Conservation (phyloP, 192 early-diverging fungal genomes). For the Linnemannia exigua region DNA sequence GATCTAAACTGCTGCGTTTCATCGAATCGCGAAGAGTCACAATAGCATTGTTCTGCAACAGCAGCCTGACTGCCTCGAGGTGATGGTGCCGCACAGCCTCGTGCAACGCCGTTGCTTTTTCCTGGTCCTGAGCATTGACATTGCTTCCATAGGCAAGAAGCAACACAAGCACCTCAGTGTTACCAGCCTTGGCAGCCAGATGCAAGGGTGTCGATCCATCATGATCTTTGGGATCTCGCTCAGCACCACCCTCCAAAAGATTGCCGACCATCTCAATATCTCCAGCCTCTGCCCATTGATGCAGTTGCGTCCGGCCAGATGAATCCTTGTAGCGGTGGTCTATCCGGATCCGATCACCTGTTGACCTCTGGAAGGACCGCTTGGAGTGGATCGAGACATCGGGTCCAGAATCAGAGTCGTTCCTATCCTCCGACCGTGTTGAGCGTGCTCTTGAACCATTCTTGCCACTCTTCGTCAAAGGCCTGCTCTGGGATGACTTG, state of each 20-base stretch:
- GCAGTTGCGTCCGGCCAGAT: slow-evolving; percentile 75
- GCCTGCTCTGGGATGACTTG: background rate
- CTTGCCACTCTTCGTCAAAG: slow-evolving; percentile 8
- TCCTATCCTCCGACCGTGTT: slow-evolving; percentile 28
- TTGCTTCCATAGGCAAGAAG: slow-evolving; percentile 72
- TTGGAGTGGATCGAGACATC: slow-evolving; percentile 8
- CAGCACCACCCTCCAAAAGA: slow-evolving; percentile 72
- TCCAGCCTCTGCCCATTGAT: slow-evolving; percentile 72
- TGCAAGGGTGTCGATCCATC: slow-evolving; percentile 79
- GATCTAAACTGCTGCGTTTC: slow-evolving; percentile 64
- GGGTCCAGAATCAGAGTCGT: slow-evolving; percentile 33
- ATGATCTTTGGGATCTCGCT: slow-evolving; percentile 71
- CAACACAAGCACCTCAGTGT: slow-evolving; percentile 56
- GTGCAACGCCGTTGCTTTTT: slow-evolving; percentile 73
- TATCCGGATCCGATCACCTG: slow-evolving; percentile 53
- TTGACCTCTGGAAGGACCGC: slow-evolving; percentile 35
- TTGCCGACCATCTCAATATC: slow-evolving; percentile 66
- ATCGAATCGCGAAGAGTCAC: slow-evolving; percentile 67
- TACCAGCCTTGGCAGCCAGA: slow-evolving; percentile 72
- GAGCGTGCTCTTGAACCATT: slow-evolving; percentile 23
- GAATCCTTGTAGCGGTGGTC: slow-evolving; percentile 70
- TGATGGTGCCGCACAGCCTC: slow-evolving; percentile 70
- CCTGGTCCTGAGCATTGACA: slow-evolving; percentile 70
- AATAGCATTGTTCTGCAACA: slow-evolving; percentile 63
- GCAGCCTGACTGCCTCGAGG: slow-evolving; percentile 54